Evolutionary conservation across 352 stramenopile species (phyloP), one percentile per base, ranked within the genome.

Genomic region (Phytophthora aleatoria): DNA sequence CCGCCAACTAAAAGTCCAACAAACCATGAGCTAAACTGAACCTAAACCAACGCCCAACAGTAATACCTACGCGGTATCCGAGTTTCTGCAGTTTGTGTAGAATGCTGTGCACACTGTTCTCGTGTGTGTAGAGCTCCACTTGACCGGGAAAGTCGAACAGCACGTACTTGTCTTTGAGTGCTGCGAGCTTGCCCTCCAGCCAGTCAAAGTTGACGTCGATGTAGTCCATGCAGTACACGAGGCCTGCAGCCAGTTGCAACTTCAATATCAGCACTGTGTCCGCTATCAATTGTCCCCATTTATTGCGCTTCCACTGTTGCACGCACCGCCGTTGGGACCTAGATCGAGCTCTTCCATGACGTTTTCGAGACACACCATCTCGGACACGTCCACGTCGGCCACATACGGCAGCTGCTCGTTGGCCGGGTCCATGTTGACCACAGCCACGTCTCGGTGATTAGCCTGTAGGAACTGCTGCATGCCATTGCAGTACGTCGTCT

Each of bases 181-280:
- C 44, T n/a, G 83, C 81, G 60, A 98, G 97, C 15, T 89, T 83
- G 27, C 99, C 94, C 58, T 98, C 80, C 10, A 99, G 80, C 98
- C 98, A 99, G 64, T 99, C 97, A 54, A 99, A 92, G 79, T 99
- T 99, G 51, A 98, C 78, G 45, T 98, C 72, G 10, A 99, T 89
- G 77, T 99, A 99, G 74, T 99, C 96, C 96, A 99, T 99, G 74
- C 98, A 99, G 71, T 99, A 99, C 12, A 99, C 87, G 11, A 99
- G 79, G 11, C 86, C 85, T 94, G 54, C 27, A 52, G 5, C 33
- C 33, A 38, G 12, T 51, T 39, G 3, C 16, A 33, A 47, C 5
- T 11, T 13, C 33, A 43, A 35, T 33, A 36, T 47, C 24, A 57
- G 12, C 31, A 33, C 16, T 30, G 8, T 31, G 31, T 55, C 4